These are phyloP conservation scores for Circinella umbellata DNA, from an alignment of 371 early-diverging fungal genomes.

Conservation along the genomic window DNA sequence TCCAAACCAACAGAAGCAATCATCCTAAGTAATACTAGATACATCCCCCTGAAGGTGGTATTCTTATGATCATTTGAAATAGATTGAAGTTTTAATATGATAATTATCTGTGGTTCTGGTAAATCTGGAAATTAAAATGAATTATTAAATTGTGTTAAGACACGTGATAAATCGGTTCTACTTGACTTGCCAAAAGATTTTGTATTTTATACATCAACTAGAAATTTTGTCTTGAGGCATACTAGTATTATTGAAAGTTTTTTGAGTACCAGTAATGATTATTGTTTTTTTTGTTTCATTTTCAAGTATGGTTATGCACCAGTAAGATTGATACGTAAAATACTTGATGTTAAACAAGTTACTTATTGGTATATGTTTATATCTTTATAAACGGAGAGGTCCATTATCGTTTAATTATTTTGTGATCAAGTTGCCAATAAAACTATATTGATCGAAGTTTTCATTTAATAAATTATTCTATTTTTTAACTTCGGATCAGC, in stretches of 20 bases:
- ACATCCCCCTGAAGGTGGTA: slow-evolving; percentile 5
- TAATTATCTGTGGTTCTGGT: slow-evolving; percentile 53
- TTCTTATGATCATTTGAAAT: not conserved
- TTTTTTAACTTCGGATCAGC: too few species aligned
- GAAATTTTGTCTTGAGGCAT: slow-evolving; percentile 53
- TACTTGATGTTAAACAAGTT: slow-evolving; percentile 68
- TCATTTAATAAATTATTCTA: not conserved
- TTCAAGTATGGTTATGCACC: slow-evolving; percentile 69
- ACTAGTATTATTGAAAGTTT: slow-evolving; percentile 68
- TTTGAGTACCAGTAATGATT: slow-evolving; percentile 64
- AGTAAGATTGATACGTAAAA: slow-evolving; percentile 52
- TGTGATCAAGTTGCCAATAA: slow-evolving; percentile 25
- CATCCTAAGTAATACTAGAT: slow-evolving; percentile 43
- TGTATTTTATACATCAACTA: slow-evolving; percentile 38
- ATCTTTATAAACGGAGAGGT: slow-evolving; percentile 64
- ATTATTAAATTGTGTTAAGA: slow-evolving; percentile 52
- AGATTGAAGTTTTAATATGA: slow-evolving; percentile 54
- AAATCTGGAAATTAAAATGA: slow-evolving; percentile 54
- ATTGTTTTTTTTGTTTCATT: slow-evolving; percentile 75
- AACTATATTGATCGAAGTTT: not conserved
- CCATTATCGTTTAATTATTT: slow-evolving; percentile 72
- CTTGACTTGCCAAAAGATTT: slow-evolving; percentile 71
- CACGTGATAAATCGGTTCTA: slow-evolving; percentile 60
- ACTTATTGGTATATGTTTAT: slow-evolving; percentile 32
- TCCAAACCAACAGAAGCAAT: slow-evolving; percentile 70